Conservation (phyloP, 306 rosid species). For the Cicer pinnatifidum region DNA sequence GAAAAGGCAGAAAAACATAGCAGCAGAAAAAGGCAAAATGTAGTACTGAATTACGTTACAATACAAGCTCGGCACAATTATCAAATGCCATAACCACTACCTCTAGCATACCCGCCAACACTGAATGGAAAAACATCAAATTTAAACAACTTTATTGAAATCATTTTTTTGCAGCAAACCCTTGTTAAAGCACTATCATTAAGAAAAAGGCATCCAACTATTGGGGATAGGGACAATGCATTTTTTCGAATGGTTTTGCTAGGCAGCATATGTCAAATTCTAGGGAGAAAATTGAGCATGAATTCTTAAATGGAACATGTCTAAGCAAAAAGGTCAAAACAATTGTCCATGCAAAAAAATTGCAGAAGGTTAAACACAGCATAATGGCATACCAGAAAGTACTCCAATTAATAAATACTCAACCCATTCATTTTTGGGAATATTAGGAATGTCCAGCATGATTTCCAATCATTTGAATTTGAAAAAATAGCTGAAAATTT, state of each 20-base stretch:
- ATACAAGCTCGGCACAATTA: constrained; percentile 4
- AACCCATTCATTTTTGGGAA: constrained; percentile 18
- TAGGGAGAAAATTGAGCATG: background rate
- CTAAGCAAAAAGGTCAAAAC: background rate
- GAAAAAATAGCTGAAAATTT: constrained; percentile 4
- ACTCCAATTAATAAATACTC: background rate
- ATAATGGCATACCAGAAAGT: constrained; percentile 1
- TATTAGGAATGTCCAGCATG: constrained; percentile 5
- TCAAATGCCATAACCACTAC: constrained; percentile 8
- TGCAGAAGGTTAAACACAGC: background rate
- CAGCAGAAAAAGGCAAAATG: background rate
- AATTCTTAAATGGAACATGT: background rate
- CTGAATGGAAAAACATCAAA: background rate
- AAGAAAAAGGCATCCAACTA: background rate
- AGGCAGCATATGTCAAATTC: background rate
- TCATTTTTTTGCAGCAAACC: constrained; percentile 11
- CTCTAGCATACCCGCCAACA: background rate
- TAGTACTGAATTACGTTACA: background rate
- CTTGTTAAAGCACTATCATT: background rate
- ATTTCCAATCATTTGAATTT: constrained; percentile 16
- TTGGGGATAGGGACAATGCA: background rate
- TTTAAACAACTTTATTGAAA: background rate
- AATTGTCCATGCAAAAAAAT: background rate
- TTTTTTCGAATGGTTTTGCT: background rate
- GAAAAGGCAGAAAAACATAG: constrained; percentile 3